Evolutionary conservation across 768 basidiomycete genomes (phyloP).

Genomic region (Kwoniella botswanensis): DNA sequence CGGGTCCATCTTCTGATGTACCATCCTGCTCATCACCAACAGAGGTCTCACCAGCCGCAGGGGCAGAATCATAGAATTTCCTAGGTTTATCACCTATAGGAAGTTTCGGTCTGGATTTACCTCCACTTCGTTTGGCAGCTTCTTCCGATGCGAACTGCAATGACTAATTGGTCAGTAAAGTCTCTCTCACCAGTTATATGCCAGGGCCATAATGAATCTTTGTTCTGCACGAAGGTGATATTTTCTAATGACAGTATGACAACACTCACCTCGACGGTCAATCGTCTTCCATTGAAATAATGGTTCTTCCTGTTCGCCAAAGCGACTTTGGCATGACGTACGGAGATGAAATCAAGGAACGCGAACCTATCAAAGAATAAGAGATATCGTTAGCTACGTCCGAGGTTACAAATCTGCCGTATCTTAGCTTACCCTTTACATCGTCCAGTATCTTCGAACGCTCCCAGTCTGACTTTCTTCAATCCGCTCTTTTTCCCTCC

Average conservation of each 20-base stretch:
- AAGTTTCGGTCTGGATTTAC: slow-evolving; percentile 22
- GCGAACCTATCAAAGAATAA: slow-evolving; percentile 69
- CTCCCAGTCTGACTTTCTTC: slow-evolving; percentile 85
- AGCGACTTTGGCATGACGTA: slow-evolving; percentile 77
- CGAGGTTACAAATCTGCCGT: too few relatives aligned
- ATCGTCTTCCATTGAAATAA: slow-evolving; percentile 76
- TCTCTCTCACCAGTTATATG: too few relatives aligned
- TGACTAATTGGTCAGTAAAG: too few relatives aligned
- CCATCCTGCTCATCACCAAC: slow-evolving; percentile 8
- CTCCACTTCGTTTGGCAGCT: slow-evolving; percentile 54
- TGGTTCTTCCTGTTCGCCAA: slow-evolving; percentile 85
- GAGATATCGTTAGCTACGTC: too few relatives aligned
- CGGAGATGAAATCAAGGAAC: slow-evolving; percentile 85
- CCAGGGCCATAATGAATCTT: too few relatives aligned
- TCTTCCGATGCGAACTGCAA: slow-evolving; percentile 57
- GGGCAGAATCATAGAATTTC: slow-evolving; percentile 11
- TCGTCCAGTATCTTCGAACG: slow-evolving; percentile 90
- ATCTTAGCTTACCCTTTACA: slow-evolving; percentile 81
- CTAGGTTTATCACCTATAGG: slow-evolving; percentile 17
- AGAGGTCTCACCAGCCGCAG: slow-evolving; percentile 15
- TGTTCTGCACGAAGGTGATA: too few relatives aligned
- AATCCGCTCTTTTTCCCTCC: slow-evolving; percentile 58
- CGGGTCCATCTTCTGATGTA: slow-evolving; percentile 19
- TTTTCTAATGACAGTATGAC: background rate
- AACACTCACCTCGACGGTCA: slow-evolving; percentile 66